Conservation (phyloP, 805 yeast species). For the Starmerella roubikii region DNA sequence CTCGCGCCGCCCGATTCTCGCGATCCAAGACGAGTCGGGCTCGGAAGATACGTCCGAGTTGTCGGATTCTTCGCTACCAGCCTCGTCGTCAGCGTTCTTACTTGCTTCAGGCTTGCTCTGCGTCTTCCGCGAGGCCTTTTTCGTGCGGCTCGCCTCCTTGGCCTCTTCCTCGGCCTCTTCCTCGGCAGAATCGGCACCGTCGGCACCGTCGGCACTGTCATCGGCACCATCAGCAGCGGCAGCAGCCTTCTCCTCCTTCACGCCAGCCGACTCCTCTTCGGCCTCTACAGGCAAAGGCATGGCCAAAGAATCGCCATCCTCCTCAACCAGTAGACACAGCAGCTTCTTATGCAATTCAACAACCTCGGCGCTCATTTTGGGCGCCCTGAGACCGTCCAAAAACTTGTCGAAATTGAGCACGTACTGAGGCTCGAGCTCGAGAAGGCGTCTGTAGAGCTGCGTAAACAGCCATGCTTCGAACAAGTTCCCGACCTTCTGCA, state of each 20-base stretch:
- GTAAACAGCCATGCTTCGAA: conserved; percentile 65
- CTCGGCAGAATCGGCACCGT: conserved; percentile 12
- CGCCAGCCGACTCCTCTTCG: conserved; percentile 21
- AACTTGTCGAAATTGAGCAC: conserved; percentile 66
- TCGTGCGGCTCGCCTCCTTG: not conserved
- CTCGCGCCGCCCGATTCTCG: conserved; percentile 54
- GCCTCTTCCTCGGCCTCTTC: conserved; percentile 11
- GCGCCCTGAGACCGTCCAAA: conserved; percentile 38
- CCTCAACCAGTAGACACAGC: conserved; percentile 40
- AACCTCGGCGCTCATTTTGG: conserved; percentile 26
- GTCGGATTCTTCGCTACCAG: conserved; percentile 7
- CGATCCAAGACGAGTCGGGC: conserved; percentile 45
- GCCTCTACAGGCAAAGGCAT: conserved; percentile 26
- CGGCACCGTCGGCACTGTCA: conserved; percentile 15
- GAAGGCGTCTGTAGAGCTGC: conserved; percentile 52
- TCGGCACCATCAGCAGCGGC: conserved; percentile 25
- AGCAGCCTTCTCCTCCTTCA: conserved; percentile 23
- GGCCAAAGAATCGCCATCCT: conserved; percentile 29
- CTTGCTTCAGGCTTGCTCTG: too few species aligned
- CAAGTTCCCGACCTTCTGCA: conserved; percentile 18
- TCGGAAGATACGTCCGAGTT: not conserved
- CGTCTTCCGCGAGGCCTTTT: not conserved
- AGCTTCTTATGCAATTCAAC: conserved; percentile 59
- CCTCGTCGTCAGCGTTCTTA: conserved; percentile 2
- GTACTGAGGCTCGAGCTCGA: conserved; percentile 40